Percentiles rank a stretch among this genome's conserved stretches.
phyloP scores from a whole-genome alignment of 2,329 filamentous ascomycete genomes.

The Colletotrichum melonis region DNA sequence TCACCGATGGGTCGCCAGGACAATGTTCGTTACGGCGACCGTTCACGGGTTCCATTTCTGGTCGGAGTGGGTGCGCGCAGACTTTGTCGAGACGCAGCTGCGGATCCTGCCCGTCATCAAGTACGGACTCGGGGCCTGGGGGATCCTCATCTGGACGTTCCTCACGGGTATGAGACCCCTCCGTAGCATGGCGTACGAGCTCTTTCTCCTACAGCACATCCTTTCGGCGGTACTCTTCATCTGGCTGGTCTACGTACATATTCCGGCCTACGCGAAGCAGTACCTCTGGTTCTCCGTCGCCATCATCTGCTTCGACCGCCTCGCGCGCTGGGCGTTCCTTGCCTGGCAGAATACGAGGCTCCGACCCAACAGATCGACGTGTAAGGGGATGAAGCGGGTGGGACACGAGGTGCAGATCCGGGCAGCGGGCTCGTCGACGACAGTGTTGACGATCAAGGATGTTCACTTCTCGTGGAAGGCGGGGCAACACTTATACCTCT shows the following conservation, averaged over 20 bases:
- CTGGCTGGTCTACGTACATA: conserved; percentile 72
- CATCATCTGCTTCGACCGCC: conserved; percentile 71
- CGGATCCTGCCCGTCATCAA: conserved; percentile 63
- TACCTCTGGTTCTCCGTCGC: conserved; percentile 76
- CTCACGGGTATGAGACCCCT: conserved; percentile 72
- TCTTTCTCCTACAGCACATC: conserved; percentile 77
- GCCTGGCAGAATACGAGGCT: conserved; percentile 65
- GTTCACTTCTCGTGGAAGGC: conserved; percentile 69
- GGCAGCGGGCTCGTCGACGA: conserved; percentile 62
- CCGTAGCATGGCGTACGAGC: conserved; percentile 74
- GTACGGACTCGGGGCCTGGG: conserved; percentile 76
- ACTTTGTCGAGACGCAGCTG: conserved; percentile 69
- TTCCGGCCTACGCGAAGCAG: conserved; percentile 68
- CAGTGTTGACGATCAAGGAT: conserved; percentile 69
- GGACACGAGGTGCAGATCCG: conserved; percentile 64
- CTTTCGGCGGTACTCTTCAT: conserved; percentile 70
- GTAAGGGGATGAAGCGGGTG: conserved; percentile 59
- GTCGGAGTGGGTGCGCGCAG: conserved; percentile 69
- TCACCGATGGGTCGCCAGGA: conserved; percentile 78
- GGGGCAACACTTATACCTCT: conserved; percentile 71
- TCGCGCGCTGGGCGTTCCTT: conserved; percentile 60
- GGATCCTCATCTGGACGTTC: conserved; percentile 72
- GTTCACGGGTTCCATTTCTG: conserved; percentile 79
- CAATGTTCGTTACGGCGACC: conserved; percentile 74
- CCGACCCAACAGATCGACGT: conserved; percentile 52